Evolutionary conservation across 1,139 yeast genomes (phyloP), one percentile per base, ranked within the genome.

Genomic region (Lodderomyces beijingensis): DNA sequence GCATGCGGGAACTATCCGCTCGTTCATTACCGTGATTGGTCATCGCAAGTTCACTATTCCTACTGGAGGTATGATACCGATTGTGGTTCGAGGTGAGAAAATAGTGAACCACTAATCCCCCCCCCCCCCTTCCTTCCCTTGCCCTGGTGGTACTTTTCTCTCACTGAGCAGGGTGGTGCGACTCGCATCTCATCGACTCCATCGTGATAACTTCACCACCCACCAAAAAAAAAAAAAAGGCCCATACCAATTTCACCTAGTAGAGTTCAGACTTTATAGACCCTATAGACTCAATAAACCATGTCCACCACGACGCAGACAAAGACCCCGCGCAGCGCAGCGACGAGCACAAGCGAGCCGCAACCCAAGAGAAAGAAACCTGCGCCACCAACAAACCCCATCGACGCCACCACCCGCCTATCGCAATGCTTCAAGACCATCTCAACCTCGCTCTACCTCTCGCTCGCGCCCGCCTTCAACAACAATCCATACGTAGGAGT

Each of bases 401-500:
- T 59, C 17, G 54, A 59, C 37, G 53, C 45, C 6, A 62, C 66
- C 13, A 30, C 38, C 2, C 78, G 77, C 0, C 39, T 70, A 7
- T 67, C 77, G 3, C 66, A 79, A 52, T 83, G 94, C 52, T 86
- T 84, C 62, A 79, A 77, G 46, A 65, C 60, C 28, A 74, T 81
- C 35, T 70, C 78, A 27, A 69, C 87, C 2, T 65, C 77, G 13
- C 57, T 91, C 55, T 87, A 88, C 51, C 78, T 88, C 3, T 86
- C 96, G 4, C 58, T 91, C 36, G 96, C 97, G 8, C 97, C 98
- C 34, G 65, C 77, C 40, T 84, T 78, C 56, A 54, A 79, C 30
- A 65, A 69, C 32, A 67, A 72, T 33, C 95, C 96, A 4, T 55
- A 79, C 20, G 76, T 76, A 40, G 98, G 97, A 21, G 71, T 89